Evolutionary conservation across 2,329 filamentous ascomycete species (phyloP).

Genomic region (Xylariaceae sp.): DNA sequence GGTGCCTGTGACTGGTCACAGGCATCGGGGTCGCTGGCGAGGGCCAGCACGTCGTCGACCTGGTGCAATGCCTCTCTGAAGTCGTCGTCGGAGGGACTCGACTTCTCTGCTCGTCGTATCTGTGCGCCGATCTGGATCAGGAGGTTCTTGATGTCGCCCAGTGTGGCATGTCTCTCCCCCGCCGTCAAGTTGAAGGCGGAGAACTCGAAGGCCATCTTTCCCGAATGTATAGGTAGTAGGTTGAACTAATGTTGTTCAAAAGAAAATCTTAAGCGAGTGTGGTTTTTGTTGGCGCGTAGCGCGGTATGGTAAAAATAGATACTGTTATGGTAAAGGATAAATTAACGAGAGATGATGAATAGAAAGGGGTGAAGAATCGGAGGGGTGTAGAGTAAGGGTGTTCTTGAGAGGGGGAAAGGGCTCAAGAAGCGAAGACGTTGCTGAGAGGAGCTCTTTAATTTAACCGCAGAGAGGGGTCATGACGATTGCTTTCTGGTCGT

Average conservation of each 20-base stretch:
- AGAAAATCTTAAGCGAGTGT: not conserved
- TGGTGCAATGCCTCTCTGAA: slow-evolving; percentile 12
- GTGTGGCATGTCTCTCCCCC: slow-evolving; percentile 15
- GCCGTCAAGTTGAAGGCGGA: slow-evolving; percentile 20
- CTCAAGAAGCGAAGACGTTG: not conserved
- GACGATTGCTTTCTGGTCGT: not conserved
- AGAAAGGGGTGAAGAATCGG: not conserved
- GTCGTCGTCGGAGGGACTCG: not conserved
- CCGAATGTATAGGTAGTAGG: too few species aligned
- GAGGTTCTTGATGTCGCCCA: slow-evolving; percentile 10
- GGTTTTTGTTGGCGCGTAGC: not conserved
- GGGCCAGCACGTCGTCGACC: slow-evolving; percentile 15
- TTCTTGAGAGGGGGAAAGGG: too few species aligned
- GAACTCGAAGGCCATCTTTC: slow-evolving; percentile 10
- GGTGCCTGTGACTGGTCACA: slow-evolving; percentile 22
- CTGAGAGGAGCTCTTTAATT: not conserved
- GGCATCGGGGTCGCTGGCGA: slow-evolving; percentile 21
- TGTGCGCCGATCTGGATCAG: slow-evolving; percentile 7
- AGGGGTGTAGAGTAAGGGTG: not conserved
- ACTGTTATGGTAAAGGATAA: not conserved
- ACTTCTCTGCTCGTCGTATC: slow-evolving; percentile 6
- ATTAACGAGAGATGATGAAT: not conserved
- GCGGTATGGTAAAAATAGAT: not conserved
- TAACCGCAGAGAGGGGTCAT: not conserved
- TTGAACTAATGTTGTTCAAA: too few species aligned